These are phyloP conservation scores for Diaporthe ampelina DNA, from an alignment of 2,329 filamentous ascomycete genomes.

Conservation along the genomic window DNA sequence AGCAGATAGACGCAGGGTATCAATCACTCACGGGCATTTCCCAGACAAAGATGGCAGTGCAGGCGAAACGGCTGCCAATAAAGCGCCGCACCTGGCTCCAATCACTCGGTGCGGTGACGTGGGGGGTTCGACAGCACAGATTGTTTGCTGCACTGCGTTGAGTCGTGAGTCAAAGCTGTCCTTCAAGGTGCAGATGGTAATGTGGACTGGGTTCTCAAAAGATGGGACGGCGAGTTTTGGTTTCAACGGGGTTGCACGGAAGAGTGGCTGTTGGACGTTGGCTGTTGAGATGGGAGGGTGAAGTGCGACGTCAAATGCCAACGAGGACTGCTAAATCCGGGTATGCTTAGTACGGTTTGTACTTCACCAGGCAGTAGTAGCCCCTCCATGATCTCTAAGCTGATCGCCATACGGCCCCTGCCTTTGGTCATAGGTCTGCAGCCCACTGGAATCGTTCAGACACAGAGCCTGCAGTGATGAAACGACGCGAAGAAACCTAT, in stretches of 20 bases:
- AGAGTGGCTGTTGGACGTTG: not conserved
- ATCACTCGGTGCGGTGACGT: conserved; percentile 14
- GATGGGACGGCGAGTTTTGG: conserved; percentile 18
- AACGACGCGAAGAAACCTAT: not conserved
- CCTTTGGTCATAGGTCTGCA: not conserved
- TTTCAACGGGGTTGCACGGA: conserved; percentile 3
- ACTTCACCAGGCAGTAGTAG: not conserved
- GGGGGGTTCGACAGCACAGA: conserved; percentile 15
- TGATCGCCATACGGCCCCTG: not conserved
- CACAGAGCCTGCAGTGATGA: conserved; percentile 2
- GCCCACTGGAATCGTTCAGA: conserved; percentile 10
- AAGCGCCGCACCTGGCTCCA: conserved; percentile 31
- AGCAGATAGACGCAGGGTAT: conserved; percentile 13
- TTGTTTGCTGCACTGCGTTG: conserved; percentile 23
- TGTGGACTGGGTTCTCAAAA: conserved; percentile 13
- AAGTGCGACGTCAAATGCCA: conserved; percentile 35
- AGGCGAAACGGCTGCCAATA: conserved; percentile 22
- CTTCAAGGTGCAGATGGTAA: not conserved
- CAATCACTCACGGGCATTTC: conserved; percentile 36
- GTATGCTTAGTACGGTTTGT: not conserved
- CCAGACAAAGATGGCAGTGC: conserved; percentile 29
- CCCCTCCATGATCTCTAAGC: conserved; percentile 12
- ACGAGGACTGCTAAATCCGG: conserved; percentile 27
- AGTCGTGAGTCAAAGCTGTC: not conserved
- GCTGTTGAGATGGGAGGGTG: conserved; percentile 4